Percentiles rank a stretch among this genome's conserved stretches.
These are phyloP conservation scores for Aspergillus wentii DNA, from an alignment of 495 filamentous ascomycete genomes.

Conservation along the genomic window DNA sequence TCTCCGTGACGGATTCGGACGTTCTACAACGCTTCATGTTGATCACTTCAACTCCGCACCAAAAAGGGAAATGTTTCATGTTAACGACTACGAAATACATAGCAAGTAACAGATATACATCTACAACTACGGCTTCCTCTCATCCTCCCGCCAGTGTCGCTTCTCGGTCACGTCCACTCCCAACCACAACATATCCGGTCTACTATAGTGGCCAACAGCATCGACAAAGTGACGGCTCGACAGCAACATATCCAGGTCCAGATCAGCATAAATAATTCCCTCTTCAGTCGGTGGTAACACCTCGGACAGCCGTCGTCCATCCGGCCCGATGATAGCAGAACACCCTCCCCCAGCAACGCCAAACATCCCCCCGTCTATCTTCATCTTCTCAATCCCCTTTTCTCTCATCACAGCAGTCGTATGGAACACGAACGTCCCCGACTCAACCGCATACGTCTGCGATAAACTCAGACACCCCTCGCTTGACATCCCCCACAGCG, in stretches of 20 bases:
- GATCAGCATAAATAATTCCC: conserved; percentile 44
- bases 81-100: too few relatives aligned
- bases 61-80: too few relatives aligned
- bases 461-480: conserved; percentile 30
- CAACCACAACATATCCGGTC: conserved; percentile 51
- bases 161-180: conserved; percentile 36
- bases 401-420: conserved; percentile 36
- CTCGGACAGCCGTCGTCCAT: conserved; percentile 42
- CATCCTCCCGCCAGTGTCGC: conserved; percentile 8
- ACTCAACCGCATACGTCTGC: conserved; percentile 50
- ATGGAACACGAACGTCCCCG: conserved; percentile 46
- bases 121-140: too few relatives aligned
- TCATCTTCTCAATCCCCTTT: conserved; percentile 37
- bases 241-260: conserved; percentile 36
- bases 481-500: conserved; percentile 28
- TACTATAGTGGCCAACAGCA: conserved; percentile 44
- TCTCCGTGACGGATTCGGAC: too few relatives aligned
- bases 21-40: too few relatives aligned
- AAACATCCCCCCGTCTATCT: conserved; percentile 28
- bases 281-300: conserved; percentile 27
- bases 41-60: too few relatives aligned
- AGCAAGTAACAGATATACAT: too few relatives aligned
- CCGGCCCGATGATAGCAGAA: conserved; percentile 48
- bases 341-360: conserved; percentile 39
- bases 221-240: conserved; percentile 36